phyloP scores from a whole-genome alignment of 257 asterid genomes.

The Salvia splendens region DNA sequence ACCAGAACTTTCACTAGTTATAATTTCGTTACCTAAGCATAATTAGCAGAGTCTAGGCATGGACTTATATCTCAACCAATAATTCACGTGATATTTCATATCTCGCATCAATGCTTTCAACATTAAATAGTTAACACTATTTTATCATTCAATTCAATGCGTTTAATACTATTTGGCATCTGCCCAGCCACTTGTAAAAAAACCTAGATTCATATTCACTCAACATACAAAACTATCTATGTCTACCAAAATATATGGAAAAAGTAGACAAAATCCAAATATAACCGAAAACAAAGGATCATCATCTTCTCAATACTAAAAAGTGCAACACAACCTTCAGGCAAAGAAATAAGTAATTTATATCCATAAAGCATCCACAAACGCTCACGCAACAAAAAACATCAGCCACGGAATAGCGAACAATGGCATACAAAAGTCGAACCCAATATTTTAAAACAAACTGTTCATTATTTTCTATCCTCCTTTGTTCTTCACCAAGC shows the following conservation, averaged over 20 bases:
- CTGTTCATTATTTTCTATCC: conserved; percentile 29
- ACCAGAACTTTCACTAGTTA: no score
- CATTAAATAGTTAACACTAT: neutral
- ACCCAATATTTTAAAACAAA: neutral
- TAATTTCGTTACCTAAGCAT: no score
- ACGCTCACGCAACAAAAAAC: conserved; percentile 19
- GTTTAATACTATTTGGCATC: neutral
- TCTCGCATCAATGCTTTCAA: no score
- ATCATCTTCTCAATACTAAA: no score
- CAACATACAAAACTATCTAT: neutral
- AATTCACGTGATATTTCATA: no score
- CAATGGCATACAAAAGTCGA: conserved; percentile 15
- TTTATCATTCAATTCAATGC: neutral
- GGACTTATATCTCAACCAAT: neutral
- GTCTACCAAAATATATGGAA: neutral
- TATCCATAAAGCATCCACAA: neutral
- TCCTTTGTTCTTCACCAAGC: conserved; percentile 14
- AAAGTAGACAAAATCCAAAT: neutral
- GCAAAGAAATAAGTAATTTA: neutral
- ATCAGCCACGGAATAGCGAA: conserved; percentile 19
- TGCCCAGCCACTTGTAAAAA: neutral
- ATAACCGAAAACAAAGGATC: neutral
- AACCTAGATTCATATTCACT: neutral
- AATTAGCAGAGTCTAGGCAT: no score
- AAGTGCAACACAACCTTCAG: neutral